Base-by-base conservation (phyloP, 2,329 filamentous ascomycete genomes). In the Pezicula neosporulosa region DNA sequence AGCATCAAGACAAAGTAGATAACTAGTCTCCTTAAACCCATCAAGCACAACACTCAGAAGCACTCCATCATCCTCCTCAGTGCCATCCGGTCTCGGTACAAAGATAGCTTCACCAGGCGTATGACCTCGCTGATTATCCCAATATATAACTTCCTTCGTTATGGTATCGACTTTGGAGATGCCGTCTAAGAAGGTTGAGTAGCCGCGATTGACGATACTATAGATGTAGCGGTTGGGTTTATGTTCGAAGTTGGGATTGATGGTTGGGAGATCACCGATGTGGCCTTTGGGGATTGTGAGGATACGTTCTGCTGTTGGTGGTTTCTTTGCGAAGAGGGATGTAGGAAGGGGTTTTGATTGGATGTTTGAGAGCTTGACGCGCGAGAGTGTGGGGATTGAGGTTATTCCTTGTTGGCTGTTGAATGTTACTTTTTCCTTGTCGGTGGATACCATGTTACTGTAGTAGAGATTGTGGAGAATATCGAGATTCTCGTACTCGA, bases 31-130 rank as follows among this genome's bases (percentile, higher is more conserved):
- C 6, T 68, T 69, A n/a, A 67, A 62, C 0, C 85, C 83, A 62
- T 90, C 82, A 2, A 89, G 72, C 4, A 89, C 79, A 1, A 89
- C 77, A 44, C 72, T 81, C 51, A 88, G 62, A 18, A 88, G 50
- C 1, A 83, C 77, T 0, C 84, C 84, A 49, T 83, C 82, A 58
- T 89, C 86, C 62, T 88, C 85, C 0, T 70, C 74, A 2, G 60
- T 59, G 1, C 67, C 70, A 12, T 70, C 66, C 0, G 79, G 79
- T 30, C 76, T 68, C 1, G 77, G 70, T 1, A 90, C 73, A 55
- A 89, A 90, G 30, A 90, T 82, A 0, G 85, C 74, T 66, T 90
- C 87, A 2, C 86, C 81, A 0, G 87, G 86, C 0, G 83, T 85
- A 59, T 89, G 84, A 0, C 78, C 83, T 1, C 70, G 64, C 0